A percentile compares a stretch with the other conserved stretches of the same genome.
These are phyloP conservation scores for Carex kokanica DNA, from an alignment of 176 grass and related monocot genomes.

Conservation along the genomic window DNA sequence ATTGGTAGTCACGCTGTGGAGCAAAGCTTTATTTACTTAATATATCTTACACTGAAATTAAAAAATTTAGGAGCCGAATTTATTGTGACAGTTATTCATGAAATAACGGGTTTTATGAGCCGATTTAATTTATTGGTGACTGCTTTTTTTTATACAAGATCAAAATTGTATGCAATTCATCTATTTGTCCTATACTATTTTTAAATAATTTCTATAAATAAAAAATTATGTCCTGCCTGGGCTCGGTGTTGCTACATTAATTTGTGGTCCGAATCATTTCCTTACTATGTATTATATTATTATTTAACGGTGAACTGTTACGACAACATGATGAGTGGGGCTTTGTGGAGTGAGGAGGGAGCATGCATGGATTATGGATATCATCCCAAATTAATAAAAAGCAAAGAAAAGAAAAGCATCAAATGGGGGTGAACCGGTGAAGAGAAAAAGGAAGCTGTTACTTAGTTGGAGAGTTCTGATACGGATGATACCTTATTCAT, in stretches of 20 bases:
- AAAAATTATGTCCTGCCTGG: not conserved
- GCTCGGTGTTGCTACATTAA: not conserved
- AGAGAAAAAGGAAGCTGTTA: not conserved
- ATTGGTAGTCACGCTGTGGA: too few species aligned
- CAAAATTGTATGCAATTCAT: too few species aligned
- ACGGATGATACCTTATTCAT: slow-evolving; percentile 8
- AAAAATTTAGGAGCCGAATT: too few species aligned
- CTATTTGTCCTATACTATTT: too few species aligned
- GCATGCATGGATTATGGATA: not conserved
- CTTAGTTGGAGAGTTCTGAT: slow-evolving; percentile 1
- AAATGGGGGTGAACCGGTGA: not conserved
- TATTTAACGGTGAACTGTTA: not conserved
- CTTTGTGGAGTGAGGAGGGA: not conserved
- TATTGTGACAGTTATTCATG: too few species aligned
- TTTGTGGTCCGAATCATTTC: not conserved
- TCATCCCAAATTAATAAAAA: not conserved
- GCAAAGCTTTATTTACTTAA: too few species aligned
- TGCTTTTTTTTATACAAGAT: too few species aligned
- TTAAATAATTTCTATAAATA: too few species aligned
- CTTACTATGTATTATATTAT: not conserved
- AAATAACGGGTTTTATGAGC: too few species aligned
- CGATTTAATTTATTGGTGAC: too few species aligned
- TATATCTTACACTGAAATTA: too few species aligned
- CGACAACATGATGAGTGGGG: not conserved
- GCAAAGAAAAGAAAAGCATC: not conserved